A percentile compares a stretch with the other conserved stretches of the same genome.
These are phyloP conservation scores for Selaginella tamariscina DNA, from an alignment of 75 land plant species.

Conservation along the genomic window DNA sequence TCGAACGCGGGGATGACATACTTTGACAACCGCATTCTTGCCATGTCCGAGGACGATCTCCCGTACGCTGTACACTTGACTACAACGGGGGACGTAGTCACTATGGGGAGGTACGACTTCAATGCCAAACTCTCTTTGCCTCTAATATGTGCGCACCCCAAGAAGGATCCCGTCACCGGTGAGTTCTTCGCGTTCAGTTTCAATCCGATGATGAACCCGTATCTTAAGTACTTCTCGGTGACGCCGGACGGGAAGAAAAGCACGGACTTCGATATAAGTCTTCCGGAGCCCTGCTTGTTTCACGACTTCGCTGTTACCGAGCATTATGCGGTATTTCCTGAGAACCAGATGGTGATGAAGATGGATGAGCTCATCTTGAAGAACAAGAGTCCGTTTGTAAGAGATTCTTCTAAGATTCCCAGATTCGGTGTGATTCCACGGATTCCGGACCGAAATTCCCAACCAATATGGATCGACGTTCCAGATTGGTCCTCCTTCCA, in stretches of 20 bases:
- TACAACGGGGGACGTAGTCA: background rate
- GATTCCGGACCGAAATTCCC: background rate
- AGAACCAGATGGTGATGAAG: background rate
- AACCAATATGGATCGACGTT: background rate
- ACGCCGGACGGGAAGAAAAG: background rate
- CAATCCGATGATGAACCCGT: background rate
- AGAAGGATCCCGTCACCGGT: background rate
- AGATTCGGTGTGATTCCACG: background rate
- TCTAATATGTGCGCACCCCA: background rate
- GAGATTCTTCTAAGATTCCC: background rate
- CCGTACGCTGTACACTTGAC: background rate
- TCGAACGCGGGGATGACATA: background rate
- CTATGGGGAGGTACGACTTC: background rate
- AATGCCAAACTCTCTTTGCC: background rate
- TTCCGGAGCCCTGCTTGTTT: background rate
- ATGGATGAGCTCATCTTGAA: background rate
- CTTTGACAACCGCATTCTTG: background rate
- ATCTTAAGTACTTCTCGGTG: background rate
- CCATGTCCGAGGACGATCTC: background rate
- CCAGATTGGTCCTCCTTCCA: background rate
- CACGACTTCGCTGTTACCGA: background rate
- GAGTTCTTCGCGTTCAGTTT: background rate
- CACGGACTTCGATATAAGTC: background rate
- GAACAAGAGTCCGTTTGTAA: background rate
- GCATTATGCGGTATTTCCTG: background rate